These are phyloP conservation scores for Chalciporus piperatus DNA, from an alignment of 768 basidiomycete genomes.

Conservation along the genomic window DNA sequence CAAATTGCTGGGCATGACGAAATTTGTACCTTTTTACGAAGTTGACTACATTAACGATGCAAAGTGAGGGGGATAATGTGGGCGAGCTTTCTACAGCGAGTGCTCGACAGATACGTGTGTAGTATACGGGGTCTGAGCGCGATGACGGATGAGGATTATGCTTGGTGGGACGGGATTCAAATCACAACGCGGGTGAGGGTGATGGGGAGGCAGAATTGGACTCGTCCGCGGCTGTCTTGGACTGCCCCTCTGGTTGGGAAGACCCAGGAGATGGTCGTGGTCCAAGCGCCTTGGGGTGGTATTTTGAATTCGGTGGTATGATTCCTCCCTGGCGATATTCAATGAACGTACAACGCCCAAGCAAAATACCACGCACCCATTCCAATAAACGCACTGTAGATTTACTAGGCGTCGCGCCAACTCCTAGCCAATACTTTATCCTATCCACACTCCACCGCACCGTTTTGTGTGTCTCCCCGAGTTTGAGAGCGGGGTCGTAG, in stretches of 20 bases:
- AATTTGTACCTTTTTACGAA: conserved; percentile 38
- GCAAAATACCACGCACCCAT: conserved; percentile 46
- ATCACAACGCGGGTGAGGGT: conserved; percentile 9
- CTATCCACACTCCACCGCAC: conserved; percentile 90
- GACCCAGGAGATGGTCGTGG: conserved; percentile 7
- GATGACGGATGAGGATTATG: not conserved
- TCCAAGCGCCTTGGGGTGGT: conserved; percentile 40
- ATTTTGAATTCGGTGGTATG: conserved; percentile 54
- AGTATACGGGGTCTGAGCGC: not conserved
- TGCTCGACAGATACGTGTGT: conserved; percentile 1
- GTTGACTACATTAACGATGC: conserved; percentile 13
- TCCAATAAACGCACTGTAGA: conserved; percentile 75
- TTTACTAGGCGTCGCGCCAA: conserved; percentile 81
- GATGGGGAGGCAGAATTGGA: not conserved
- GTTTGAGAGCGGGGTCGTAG: conserved; percentile 67
- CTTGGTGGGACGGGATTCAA: not conserved
- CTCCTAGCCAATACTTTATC: conserved; percentile 84
- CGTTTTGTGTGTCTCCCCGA: conserved; percentile 57
- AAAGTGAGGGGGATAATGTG: conserved; percentile 1
- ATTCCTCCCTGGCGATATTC: conserved; percentile 52
- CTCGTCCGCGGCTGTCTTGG: not conserved
- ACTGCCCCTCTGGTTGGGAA: conserved; percentile 1
- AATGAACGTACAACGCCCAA: conserved; percentile 2
- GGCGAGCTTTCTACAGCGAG: conserved; percentile 9
- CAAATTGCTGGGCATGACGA: conserved; percentile 53